Conservation (phyloP, 768 basidiomycete genomes). For the Termitomyces heimii region DNA sequence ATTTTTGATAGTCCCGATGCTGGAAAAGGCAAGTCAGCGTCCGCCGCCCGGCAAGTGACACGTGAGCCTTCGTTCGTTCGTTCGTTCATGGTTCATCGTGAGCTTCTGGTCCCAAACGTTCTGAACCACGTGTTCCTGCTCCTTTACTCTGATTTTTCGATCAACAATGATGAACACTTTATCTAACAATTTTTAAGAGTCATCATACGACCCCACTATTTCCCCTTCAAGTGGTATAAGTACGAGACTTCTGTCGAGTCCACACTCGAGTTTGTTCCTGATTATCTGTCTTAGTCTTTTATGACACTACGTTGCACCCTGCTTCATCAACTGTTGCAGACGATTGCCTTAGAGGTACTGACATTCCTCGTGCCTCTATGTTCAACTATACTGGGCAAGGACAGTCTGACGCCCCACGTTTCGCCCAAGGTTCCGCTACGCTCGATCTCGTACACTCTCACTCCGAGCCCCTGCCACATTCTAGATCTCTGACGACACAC, state of each 20-base stretch:
- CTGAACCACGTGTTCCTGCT: not conserved
- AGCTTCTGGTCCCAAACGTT: not conserved
- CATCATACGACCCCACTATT: slow-evolving; percentile 3
- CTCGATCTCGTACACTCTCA: slow-evolving; percentile 20
- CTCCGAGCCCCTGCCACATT: slow-evolving; percentile 13
- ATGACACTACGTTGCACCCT: slow-evolving; percentile 18
- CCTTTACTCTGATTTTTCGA: not conserved
- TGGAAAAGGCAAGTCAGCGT: slow-evolving; percentile 10
- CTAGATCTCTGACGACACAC: slow-evolving; percentile 11
- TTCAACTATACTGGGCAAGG: slow-evolving; percentile 21
- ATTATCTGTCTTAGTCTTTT: slow-evolving; percentile 16
- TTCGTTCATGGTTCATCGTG: not conserved
- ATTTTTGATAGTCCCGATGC: not conserved
- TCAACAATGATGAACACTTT: slow-evolving; percentile 9
- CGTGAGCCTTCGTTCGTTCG: slow-evolving; percentile 1
- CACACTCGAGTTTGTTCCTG: slow-evolving; percentile 9
- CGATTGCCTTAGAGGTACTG: slow-evolving; percentile 10
- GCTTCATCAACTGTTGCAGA: slow-evolving; percentile 11
- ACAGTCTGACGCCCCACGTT: slow-evolving; percentile 16
- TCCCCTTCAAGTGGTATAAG: slow-evolving; percentile 13
- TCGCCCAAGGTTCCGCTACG: slow-evolving; percentile 18
- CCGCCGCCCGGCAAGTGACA: not conserved
- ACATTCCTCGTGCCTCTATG: slow-evolving; percentile 14
- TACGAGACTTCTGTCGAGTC: slow-evolving; percentile 19
- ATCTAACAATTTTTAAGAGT: slow-evolving; percentile 15